Conservation (phyloP, 2,329 filamentous ascomycete species). For the Aspergillus sp. region DNA sequence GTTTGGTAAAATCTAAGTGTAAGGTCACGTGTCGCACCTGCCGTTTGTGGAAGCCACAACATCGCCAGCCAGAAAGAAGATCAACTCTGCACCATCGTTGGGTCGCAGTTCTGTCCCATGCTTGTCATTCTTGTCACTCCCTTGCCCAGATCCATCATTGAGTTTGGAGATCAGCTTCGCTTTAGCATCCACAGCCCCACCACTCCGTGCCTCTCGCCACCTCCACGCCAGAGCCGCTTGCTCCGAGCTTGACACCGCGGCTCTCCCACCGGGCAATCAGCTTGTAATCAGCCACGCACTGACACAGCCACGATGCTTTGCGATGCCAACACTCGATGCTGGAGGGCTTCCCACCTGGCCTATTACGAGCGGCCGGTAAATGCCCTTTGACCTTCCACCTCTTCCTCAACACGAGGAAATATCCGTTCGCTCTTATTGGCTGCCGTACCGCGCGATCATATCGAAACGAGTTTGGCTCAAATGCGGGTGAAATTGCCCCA, state of each 20-base stretch:
- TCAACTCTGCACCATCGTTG: no score
- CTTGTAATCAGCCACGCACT: not conserved
- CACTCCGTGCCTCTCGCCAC: no score
- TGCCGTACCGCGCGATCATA: not conserved
- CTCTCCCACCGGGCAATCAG: not conserved
- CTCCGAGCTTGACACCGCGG: not conserved
- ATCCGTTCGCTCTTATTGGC: not conserved
- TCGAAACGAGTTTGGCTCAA: not conserved
- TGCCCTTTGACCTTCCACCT: not conserved
- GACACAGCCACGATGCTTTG: conserved; percentile 4
- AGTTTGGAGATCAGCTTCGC: not conserved
- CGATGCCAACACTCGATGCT: not conserved
- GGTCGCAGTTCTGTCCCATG: no score
- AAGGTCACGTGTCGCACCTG: not conserved
- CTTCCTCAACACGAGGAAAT: not conserved
- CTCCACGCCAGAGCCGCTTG: not conserved
- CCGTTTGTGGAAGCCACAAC: not conserved
- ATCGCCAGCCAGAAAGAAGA: no score
- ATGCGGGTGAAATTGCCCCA: conserved; percentile 3
- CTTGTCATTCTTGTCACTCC: no score
- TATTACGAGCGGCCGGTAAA: not conserved
- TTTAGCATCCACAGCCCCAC: not conserved
- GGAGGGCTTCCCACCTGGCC: not conserved
- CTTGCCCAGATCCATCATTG: no score
- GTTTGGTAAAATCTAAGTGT: no score